Evolutionary conservation across 2,329 filamentous ascomycete genomes (phyloP), one percentile per base, ranked within the genome.

Genomic region (Calycina herbarum): DNA sequence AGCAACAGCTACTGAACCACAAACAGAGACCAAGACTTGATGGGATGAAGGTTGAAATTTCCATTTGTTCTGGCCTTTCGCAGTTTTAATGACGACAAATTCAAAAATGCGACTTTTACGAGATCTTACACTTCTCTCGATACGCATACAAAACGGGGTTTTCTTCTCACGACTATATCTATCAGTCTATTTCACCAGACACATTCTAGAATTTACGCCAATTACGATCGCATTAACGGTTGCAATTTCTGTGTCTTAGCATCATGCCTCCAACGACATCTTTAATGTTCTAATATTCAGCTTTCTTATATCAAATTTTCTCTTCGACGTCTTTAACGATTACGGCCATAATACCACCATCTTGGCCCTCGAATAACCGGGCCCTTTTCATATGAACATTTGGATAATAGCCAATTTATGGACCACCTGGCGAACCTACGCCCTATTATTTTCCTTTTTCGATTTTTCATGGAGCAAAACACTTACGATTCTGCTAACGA

Each of bases 121-220:
- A 56, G 51, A 63, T 31, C 31, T 57, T 63, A 31, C 24, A 13
- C 56, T 62, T 59, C 59, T 29, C 27, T 20, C 35, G 58, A 62
- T 51, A 27, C 31, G 42, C 62, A 63, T 61, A 61, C 31, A 61
- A 62, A 29, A 66, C 58, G 38, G 58, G 59, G n/a, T 66, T 67
- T 67, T 57, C 54, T 65, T 51, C 27, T 57, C 20, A 67, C 64
- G 66, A 65, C 58, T 63, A 64, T 58, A 56, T 63, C 59, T 56
- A 45, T 64, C 62, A 62, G 61, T 66, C 61, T 35, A 66, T 59
- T 67, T 45, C n/a, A 60, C 38, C 57, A 48, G 61, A 54, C 66
- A 64, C 62, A 65, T 67, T 57, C 63, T 70, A 70, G 68, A 71
- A 57, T 63, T 69, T 62, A 64, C 68, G 68, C 67, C 66, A 59